A percentile compares a stretch with the other conserved stretches of the same genome.
These are phyloP conservation scores for Aspergillus sp. DNA, from an alignment of 2,329 filamentous ascomycete genomes.

Conservation along the genomic window DNA sequence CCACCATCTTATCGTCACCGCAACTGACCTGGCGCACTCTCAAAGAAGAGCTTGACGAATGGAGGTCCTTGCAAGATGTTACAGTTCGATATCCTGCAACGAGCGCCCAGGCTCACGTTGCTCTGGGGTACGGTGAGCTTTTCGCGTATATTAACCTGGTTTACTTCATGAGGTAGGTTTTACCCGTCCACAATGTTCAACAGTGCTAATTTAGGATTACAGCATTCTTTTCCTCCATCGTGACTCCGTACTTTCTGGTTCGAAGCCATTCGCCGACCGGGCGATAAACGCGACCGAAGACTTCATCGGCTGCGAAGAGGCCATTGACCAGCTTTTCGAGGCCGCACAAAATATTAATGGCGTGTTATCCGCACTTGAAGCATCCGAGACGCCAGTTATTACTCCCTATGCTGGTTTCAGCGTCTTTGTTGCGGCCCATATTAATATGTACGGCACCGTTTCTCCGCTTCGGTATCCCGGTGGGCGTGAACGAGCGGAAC, in stretches of 20 bases:
- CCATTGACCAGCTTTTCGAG: slow-evolving; percentile 33
- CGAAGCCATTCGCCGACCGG: slow-evolving; percentile 24
- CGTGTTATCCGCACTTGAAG: slow-evolving; percentile 31
- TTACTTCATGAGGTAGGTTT: slow-evolving; percentile 36
- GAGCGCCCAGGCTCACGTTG: slow-evolving; percentile 35
- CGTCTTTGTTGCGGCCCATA: slow-evolving; percentile 38
- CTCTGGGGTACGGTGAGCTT: slow-evolving; percentile 36
- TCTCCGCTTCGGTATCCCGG: slow-evolving; percentile 34
- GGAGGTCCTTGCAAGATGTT: slow-evolving; percentile 33
- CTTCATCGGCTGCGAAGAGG: slow-evolving; percentile 11
- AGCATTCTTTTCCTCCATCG: slow-evolving; percentile 38
- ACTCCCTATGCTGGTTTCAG: slow-evolving; percentile 40
- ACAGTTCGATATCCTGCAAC: slow-evolving; percentile 36
- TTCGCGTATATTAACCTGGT: slow-evolving; percentile 41
- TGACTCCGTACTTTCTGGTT: slow-evolving; percentile 33
- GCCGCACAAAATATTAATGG: slow-evolving; percentile 34
- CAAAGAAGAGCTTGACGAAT: slow-evolving; percentile 36
- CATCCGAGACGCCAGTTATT: slow-evolving; percentile 32
- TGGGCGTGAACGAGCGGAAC: slow-evolving; percentile 29
- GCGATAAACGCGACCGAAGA: slow-evolving; percentile 14
- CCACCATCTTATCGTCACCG: slow-evolving; percentile 13
- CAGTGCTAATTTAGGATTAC: background rate
- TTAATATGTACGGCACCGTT: slow-evolving; percentile 41
- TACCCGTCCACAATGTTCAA: background rate
- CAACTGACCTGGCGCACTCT: slow-evolving; percentile 29